These are phyloP conservation scores for Colletotrichum sp. DNA, from an alignment of 2,329 filamentous ascomycete species.

Conservation along the genomic window DNA sequence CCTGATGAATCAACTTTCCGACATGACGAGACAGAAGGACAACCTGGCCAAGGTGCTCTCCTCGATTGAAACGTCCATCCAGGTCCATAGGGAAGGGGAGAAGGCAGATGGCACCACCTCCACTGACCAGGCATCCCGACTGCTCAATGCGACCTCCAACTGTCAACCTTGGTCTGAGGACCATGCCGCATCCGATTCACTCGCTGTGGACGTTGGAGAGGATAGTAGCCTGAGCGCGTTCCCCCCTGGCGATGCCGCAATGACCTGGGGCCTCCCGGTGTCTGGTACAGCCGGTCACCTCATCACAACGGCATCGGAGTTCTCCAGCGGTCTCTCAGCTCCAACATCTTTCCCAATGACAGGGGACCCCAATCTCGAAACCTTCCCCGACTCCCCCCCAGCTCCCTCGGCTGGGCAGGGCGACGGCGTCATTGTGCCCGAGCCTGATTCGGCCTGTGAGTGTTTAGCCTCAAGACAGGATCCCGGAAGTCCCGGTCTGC, in stretches of 20 bases:
- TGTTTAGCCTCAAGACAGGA: neutral
- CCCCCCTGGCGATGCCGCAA: neutral
- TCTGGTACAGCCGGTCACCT: neutral
- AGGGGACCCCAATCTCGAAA: neutral
- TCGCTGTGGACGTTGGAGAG: neutral
- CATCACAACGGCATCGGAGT: neutral
- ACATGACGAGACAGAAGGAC: slow-evolving; percentile 27
- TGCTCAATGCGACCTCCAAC: neutral
- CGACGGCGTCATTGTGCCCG: neutral
- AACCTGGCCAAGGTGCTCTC: neutral
- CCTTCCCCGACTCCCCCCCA: neutral
- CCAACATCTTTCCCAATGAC: neutral
- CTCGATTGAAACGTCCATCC: neutral
- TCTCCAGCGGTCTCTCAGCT: neutral
- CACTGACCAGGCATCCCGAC: neutral
- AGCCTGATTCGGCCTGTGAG: neutral
- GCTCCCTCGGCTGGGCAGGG: neutral
- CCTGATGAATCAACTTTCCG: slow-evolving; percentile 25
- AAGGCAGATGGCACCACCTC: neutral
- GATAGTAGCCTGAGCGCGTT: neutral
- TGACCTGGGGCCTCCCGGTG: neutral
- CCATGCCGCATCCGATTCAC: neutral
- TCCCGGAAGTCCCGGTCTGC: neutral
- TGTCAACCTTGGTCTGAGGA: neutral
- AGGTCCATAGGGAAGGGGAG: neutral